Evolutionary conservation across 257 asterid species (phyloP), one percentile per base, ranked within the genome.

Genomic region (Capsicum pubescens): DNA sequence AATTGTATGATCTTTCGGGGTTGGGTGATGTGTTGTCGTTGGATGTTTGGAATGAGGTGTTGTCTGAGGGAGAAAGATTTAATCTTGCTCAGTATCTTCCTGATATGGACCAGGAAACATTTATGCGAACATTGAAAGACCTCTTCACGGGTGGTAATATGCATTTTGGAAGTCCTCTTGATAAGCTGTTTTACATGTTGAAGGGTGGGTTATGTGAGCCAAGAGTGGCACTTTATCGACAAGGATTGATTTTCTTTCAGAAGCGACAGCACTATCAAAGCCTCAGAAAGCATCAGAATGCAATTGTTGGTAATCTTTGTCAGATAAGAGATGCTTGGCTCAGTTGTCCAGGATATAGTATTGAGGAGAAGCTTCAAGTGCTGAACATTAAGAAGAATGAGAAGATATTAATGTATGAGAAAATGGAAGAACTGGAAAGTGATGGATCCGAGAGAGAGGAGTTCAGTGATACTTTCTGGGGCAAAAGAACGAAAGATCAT

Each of bases 121-220:
- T 92, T 48, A 92, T 92, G 80, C 82, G 87, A 72, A 93, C 99
- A 0, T 86, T 95, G 91, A 91, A 93, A 87, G 99, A 94, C 87
- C 93, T 97, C 42, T 90, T 95, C 78, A 87, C 91, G 8, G 98
- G 99, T 77, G 89, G 87, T 80, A 95, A 89, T 88, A 84, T 97
- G 90, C 94, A 97, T 90, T 97, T 95, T 78, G 99, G 99, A 6
- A 95, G 91, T 87, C 99, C 99, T 52, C 82, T 92, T 58, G 87
- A 85, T 54, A 90, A 89, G 84, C 85, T 97, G 88, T 97, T 92
- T 87, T 91, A 90, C 87, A 92, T 94, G 94, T 87, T 97, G 93
- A 97, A 93, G 92, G 99, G 97, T 72, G 99, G 99, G 17, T 82
- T 93, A 84, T 95, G 98, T 84, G 99, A 94, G 87, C 99, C 99